Percentiles rank a stretch among this genome's conserved stretches.
Conservation (phyloP, 495 filamentous ascomycete genomes). For the Aeminium ludgeri region DNA sequence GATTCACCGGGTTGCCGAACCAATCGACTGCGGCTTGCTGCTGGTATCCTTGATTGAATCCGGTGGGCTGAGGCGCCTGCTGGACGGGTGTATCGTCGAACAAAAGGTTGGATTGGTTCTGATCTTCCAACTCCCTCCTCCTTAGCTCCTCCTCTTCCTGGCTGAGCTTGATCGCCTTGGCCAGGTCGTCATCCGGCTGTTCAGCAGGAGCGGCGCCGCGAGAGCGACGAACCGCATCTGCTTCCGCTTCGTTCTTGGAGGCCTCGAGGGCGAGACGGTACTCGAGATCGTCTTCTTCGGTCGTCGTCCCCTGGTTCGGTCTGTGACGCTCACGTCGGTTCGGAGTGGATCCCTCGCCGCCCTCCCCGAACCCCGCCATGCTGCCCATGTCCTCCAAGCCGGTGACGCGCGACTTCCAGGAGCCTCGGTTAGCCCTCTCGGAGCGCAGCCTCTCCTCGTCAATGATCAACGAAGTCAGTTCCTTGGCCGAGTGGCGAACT, state of each 20-base stretch:
- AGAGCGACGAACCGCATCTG: constrained; percentile 58
- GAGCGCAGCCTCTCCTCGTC: constrained; percentile 88
- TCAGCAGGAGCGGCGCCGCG: constrained; percentile 22
- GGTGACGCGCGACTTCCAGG: constrained; percentile 91
- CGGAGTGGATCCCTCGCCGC: constrained; percentile 2
- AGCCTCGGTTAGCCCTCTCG: constrained; percentile 79
- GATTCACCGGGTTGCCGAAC: constrained; percentile 81
- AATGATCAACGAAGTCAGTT: constrained; percentile 81
- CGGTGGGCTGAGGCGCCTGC: constrained; percentile 58
- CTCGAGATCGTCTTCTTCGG: constrained; percentile 81
- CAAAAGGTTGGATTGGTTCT: constrained; percentile 56
- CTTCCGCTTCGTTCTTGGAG: constrained; percentile 88
- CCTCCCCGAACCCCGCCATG: not conserved
- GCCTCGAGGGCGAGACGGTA: constrained; percentile 89
- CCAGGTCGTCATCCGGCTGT: constrained; percentile 67
- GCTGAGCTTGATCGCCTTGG: constrained; percentile 90
- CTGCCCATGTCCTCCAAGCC: constrained; percentile 69
- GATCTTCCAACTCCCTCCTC: constrained; percentile 75
- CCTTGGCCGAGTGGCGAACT: constrained; percentile 94
- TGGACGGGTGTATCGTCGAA: constrained; percentile 66
- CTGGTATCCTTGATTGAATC: constrained; percentile 91
- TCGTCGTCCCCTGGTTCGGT: constrained; percentile 7
- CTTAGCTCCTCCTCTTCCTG: constrained; percentile 86
- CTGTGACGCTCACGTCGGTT: constrained; percentile 13
- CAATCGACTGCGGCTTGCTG: constrained; percentile 92